phyloP scores from a whole-genome alignment of 345 rosid species.

The Citrus hindsii region DNA sequence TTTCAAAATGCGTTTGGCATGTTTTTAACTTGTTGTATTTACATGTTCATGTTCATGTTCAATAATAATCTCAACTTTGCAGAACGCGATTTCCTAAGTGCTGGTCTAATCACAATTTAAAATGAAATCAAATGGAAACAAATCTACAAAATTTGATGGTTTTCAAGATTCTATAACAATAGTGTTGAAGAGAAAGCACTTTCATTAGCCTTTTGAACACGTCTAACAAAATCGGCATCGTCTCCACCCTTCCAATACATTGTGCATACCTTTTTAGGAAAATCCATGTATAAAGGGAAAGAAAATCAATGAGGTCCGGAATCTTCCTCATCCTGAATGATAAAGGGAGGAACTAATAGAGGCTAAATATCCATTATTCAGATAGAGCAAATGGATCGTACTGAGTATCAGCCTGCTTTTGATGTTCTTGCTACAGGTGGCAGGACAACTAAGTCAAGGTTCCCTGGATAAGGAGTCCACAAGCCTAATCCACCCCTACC shows the following conservation, averaged over 20 bases:
- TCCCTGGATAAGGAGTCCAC: constrained; percentile 91
- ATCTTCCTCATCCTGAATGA: background rate
- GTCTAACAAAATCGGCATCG: background rate
- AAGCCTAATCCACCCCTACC: constrained; percentile 86
- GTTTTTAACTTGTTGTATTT: background rate
- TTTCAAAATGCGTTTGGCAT: background rate
- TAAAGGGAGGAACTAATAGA: background rate
- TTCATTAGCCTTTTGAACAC: background rate
- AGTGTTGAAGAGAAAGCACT: too few species aligned
- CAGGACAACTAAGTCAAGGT: constrained; percentile 63
- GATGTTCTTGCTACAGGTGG: constrained; percentile 73
- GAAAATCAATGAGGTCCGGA: background rate
- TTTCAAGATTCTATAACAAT: background rate
- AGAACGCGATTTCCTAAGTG: too few species aligned
- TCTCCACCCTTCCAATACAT: background rate
- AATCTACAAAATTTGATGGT: background rate
- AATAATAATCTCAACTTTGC: background rate
- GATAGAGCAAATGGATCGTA: background rate
- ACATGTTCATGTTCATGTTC: background rate
- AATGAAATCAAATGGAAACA: too few species aligned
- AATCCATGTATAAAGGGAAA: background rate
- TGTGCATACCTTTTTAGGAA: background rate
- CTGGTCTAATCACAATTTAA: too few species aligned
- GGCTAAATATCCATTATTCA: background rate
- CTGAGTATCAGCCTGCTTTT: constrained; percentile 71